Base-by-base conservation (phyloP, 1,139 yeast species). In the Nematodospora anomalae region DNA sequence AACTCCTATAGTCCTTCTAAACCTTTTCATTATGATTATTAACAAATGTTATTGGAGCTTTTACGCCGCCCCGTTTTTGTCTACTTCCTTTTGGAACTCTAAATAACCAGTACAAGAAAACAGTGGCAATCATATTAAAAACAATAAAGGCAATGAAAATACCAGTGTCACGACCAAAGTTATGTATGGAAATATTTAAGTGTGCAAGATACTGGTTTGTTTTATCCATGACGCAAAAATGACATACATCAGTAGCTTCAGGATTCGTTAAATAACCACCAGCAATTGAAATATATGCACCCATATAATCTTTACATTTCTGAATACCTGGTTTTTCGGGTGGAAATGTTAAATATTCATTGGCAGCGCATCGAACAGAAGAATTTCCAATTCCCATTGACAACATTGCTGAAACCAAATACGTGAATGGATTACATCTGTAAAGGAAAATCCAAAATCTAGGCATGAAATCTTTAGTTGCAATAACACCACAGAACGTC, bases 131-230 rank as follows among this genome's bases (percentile, higher is more conserved):
- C 33, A 76, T 62, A 55, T 85, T 81, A 57, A 84, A 66, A 26
- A 60, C 60, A 45, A 79, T 76, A 54, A 57, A 62, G 3, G 55
- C 51, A 41, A 61, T 56, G 46, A 76, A 74, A 38, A 81, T 71
- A 55, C 92, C 92, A 45, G 69, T 69, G 55, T 83, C 76, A 69
- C 90, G 75, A 84, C 90, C 82, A 57, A 77, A 71, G 44, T 71
- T 63, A n/a, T 53, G 33, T 50, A 70, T 78, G 1, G 49, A 32
- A 14, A 80, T 62, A 36, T 65, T 60, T 28, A 80, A 63, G 12
- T 56, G 22, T 0, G 46, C 46, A 59, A 83, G 67, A 54, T 64
- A 83, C 11, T 56, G 71, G 51, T 82, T 71, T 4, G 88, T 80
- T 4, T 57, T 45, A 2, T 62, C 52, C 45, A 73, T 56, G 6